These are phyloP conservation scores for Trichosporon sp. DNA, from an alignment of 1,284 basidiomycete species.

Conservation along the genomic window DNA sequence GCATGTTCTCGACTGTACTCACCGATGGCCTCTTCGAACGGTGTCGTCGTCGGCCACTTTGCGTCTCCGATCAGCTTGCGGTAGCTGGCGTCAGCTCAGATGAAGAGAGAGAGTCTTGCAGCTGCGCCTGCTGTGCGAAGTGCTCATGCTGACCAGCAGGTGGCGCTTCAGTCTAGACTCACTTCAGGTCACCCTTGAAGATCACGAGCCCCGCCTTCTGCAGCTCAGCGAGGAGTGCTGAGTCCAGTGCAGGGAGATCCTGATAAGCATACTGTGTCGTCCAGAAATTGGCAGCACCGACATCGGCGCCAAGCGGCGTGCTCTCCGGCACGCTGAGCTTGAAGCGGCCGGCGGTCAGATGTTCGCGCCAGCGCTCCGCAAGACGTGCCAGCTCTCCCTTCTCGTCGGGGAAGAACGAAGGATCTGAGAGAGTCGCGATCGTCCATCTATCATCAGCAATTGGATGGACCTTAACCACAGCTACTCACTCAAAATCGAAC, in stretches of 20 bases:
- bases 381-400: constrained; percentile 58
- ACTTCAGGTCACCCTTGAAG: constrained; percentile 96
- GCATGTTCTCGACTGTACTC: constrained; percentile 24
- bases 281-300: constrained; percentile 63
- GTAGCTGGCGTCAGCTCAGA: constrained; percentile 51
- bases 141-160: too few relatives aligned
- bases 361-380: constrained; percentile 65
- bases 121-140: too few relatives aligned
- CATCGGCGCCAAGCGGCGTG: constrained; percentile 57
- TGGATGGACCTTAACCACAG: not conserved
- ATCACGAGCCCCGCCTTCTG: constrained; percentile 70
- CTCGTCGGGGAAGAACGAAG: constrained; percentile 56
- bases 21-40: constrained; percentile 75
- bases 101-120: too few relatives aligned
- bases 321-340: constrained; percentile 63
- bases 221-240: constrained; percentile 58
- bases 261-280: constrained; percentile 76
- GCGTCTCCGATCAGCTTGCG: constrained; percentile 85
- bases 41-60: constrained; percentile 75
- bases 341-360: constrained; percentile 67
- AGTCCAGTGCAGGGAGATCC: constrained; percentile 62
- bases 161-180: constrained; percentile 42
- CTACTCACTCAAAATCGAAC: constrained; percentile 58
- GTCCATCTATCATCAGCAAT: constrained; percentile 36
- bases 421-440: constrained; percentile 50